phyloP scores from a whole-genome alignment of 306 rosid genomes.

The Sindora glabra region DNA sequence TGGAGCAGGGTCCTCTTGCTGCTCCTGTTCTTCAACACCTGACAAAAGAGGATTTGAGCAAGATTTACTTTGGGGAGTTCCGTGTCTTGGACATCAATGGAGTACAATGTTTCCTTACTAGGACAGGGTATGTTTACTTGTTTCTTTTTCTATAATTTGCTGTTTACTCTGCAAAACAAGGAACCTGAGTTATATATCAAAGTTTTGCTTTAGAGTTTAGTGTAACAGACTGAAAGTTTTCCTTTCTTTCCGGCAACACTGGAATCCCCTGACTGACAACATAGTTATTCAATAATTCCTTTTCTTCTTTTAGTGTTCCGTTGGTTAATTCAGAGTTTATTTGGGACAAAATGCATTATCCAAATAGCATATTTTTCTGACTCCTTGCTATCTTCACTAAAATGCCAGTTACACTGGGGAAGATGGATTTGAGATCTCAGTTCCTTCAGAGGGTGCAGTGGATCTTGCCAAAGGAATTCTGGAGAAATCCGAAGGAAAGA shows the following conservation, averaged over 20 bases:
- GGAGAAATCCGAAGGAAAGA: slow-evolving; percentile 88
- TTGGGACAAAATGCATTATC: background rate
- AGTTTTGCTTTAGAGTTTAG: too few relatives aligned
- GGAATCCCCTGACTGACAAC: background rate
- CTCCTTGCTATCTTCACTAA: background rate
- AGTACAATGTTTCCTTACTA: slow-evolving; percentile 65
- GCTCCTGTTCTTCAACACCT: slow-evolving; percentile 83
- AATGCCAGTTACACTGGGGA: slow-evolving; percentile 89
- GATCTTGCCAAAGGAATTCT: slow-evolving; percentile 93
- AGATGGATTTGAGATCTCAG: slow-evolving; percentile 98
- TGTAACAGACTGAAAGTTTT: background rate
- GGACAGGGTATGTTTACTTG: slow-evolving; percentile 71
- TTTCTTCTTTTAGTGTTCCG: background rate
- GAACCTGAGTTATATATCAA: too few relatives aligned
- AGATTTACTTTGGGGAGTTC: slow-evolving; percentile 78
- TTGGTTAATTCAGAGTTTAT: background rate
- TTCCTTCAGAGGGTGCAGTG: slow-evolving; percentile 74
- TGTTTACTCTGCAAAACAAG: background rate
- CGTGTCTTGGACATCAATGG: slow-evolving; percentile 77
- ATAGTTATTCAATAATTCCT: background rate
- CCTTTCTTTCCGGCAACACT: background rate
- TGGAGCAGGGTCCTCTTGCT: slow-evolving; percentile 88
- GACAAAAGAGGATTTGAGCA: slow-evolving; percentile 82
- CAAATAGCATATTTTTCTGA: too few relatives aligned
- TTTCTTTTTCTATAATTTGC: background rate